A percentile compares a stretch with the other conserved stretches of the same genome.
phyloP scores from a whole-genome alignment of 2,329 filamentous ascomycete genomes.

The Arthrobotrys sinensis region DNA sequence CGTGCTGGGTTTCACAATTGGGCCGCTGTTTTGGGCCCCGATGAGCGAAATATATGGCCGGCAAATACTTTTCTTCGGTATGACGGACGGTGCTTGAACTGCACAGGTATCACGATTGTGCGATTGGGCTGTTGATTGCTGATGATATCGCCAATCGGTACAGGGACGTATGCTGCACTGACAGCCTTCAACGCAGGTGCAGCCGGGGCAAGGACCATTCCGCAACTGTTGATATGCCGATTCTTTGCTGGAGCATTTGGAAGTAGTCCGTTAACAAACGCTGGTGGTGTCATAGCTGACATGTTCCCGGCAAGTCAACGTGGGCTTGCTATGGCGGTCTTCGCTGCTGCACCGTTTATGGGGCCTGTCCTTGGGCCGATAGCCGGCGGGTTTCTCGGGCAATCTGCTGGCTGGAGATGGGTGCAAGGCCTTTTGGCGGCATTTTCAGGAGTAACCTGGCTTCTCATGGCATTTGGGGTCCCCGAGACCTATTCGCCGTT shows the following conservation, averaged over 20 bases:
- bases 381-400: slow-evolving; percentile 77
- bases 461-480: slow-evolving; percentile 71
- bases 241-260: slow-evolving; percentile 78
- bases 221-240: slow-evolving; percentile 76
- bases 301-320: slow-evolving; percentile 73
- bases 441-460: slow-evolving; percentile 76
- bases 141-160: neutral
- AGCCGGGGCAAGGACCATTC: slow-evolving; percentile 74
- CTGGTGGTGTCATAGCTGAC: slow-evolving; percentile 76
- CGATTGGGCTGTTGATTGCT: slow-evolving; percentile 5
- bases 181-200: slow-evolving; percentile 76
- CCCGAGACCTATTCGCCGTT: slow-evolving; percentile 76
- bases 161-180: slow-evolving; percentile 73
- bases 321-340: slow-evolving; percentile 75
- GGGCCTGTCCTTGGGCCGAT: slow-evolving; percentile 77
- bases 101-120: neutral
- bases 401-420: slow-evolving; percentile 79
- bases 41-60: slow-evolving; percentile 75
- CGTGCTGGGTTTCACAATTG: slow-evolving; percentile 69
- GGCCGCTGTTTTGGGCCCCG: slow-evolving; percentile 69
- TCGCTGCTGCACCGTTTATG: slow-evolving; percentile 79
- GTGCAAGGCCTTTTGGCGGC: slow-evolving; percentile 76
- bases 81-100: neutral
- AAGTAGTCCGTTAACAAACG: slow-evolving; percentile 75
- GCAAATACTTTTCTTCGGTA: slow-evolving; percentile 73